Percentiles rank a stretch among this genome's conserved stretches.
Conservation (phyloP, 768 basidiomycete species). For the Macrocybe gigantea region DNA sequence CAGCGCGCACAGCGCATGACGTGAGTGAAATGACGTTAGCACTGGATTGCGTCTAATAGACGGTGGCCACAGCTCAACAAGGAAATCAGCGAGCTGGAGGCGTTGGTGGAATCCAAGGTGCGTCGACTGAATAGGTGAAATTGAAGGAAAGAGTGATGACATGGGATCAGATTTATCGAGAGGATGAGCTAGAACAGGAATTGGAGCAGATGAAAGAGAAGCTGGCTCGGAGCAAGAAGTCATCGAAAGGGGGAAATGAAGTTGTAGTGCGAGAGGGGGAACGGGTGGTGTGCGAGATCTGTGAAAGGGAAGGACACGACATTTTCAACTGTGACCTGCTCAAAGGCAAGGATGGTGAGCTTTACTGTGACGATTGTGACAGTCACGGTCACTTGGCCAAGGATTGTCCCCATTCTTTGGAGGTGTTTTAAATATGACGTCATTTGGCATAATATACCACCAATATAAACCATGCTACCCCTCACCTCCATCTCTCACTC, state of each 20-base stretch:
- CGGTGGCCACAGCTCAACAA: slow-evolving; percentile 63
- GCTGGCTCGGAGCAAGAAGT: slow-evolving; percentile 58
- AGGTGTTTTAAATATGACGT: slow-evolving; percentile 61
- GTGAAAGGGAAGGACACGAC: slow-evolving; percentile 80
- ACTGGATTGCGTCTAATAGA: neutral
- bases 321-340: slow-evolving; percentile 80
- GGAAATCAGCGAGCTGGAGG: slow-evolving; percentile 89
- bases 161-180: slow-evolving; percentile 26
- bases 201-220: slow-evolving; percentile 73
- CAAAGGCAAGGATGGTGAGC: slow-evolving; percentile 31
- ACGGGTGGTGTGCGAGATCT: slow-evolving; percentile 75
- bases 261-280: slow-evolving; percentile 17
- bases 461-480: slow-evolving; percentile 6
- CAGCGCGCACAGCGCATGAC: slow-evolving; percentile 60
- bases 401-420: slow-evolving; percentile 80
- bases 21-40: slow-evolving; percentile 23
- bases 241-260: slow-evolving; percentile 40
- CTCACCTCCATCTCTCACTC: neutral
- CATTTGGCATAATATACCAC: slow-evolving; percentile 6
- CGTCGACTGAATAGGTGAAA: neutral
- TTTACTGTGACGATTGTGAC: slow-evolving; percentile 84
- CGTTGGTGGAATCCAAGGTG: slow-evolving; percentile 92
- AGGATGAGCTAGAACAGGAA: slow-evolving; percentile 88
- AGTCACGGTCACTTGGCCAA: slow-evolving; percentile 67
- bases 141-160: neutral